Evolutionary conservation across 352 stramenopile genomes (phyloP).

Genomic region (Aphanomyces invadans): DNA sequence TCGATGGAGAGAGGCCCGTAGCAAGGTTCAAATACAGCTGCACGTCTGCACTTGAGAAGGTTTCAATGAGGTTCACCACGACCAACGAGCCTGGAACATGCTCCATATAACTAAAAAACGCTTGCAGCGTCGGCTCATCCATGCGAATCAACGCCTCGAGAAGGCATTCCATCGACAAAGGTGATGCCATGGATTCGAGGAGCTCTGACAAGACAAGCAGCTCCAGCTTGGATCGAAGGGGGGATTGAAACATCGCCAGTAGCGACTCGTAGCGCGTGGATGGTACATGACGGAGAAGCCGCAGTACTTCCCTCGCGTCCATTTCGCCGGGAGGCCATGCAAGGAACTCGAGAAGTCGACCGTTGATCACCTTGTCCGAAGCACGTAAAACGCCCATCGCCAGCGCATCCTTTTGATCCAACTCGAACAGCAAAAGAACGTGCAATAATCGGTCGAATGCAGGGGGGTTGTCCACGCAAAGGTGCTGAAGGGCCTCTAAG

Average conservation of each 20-base stretch:
- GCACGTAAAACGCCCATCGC: neutral
- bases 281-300: constrained; percentile 9
- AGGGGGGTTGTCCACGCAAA: neutral
- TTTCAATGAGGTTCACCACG: neutral
- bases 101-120: constrained; percentile 13
- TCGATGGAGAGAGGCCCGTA: neutral
- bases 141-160: neutral
- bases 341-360: neutral
- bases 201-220: constrained; percentile 8
- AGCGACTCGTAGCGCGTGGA: neutral
- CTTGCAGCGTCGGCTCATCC: neutral
- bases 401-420: neutral
- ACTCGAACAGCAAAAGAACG: neutral
- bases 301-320: neutral
- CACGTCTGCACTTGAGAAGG: neutral
- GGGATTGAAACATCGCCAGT: neutral
- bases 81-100: neutral
- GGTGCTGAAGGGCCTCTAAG: neutral
- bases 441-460: neutral
- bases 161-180: neutral
- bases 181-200: neutral
- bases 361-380: neutral
- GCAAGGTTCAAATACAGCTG: constrained; percentile 11
- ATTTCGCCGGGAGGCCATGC: neutral
- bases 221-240: neutral